Conservation (phyloP, 805 yeast genomes). For the Ogataea glucozyma region DNA sequence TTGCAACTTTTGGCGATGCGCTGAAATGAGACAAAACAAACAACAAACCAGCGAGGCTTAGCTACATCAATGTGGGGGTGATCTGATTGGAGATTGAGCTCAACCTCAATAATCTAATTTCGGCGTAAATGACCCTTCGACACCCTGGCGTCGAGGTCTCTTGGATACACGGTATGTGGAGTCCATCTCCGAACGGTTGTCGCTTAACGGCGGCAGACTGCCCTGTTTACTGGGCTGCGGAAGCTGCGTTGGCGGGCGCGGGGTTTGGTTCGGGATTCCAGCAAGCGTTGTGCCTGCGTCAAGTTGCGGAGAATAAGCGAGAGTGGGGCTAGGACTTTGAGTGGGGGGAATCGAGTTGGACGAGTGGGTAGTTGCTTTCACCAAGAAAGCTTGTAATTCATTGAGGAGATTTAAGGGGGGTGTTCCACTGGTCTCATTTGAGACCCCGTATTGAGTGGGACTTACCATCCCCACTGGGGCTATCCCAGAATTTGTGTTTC, state of each 20-base stretch:
- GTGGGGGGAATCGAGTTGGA: neutral
- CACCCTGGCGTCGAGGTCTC: too few relatives aligned
- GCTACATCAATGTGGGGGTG: too few relatives aligned
- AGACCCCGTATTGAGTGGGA: too few relatives aligned
- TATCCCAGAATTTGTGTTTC: neutral
- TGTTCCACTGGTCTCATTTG: too few relatives aligned
- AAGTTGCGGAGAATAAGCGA: neutral
- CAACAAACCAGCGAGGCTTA: slow-evolving; percentile 5
- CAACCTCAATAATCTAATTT: slow-evolving; percentile 19
- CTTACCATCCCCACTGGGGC: too few relatives aligned
- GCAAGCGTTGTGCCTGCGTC: neutral
- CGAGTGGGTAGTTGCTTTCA: neutral
- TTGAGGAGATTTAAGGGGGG: neutral
- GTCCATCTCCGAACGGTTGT: neutral
- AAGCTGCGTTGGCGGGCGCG: slow-evolving; percentile 5
- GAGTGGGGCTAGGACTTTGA: neutral
- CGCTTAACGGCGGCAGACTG: slow-evolving; percentile 16
- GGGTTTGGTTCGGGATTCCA: slow-evolving; percentile 5
- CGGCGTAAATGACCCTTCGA: slow-evolving; percentile 20
- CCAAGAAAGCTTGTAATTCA: slow-evolving; percentile 8
- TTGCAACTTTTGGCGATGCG: neutral
- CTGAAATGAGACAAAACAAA: too few relatives aligned
- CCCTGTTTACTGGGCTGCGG: slow-evolving; percentile 22
- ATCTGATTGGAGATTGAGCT: too few relatives aligned
- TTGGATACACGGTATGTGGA: neutral